Conservation (phyloP, 2,329 filamentous ascomycete species). For the Aspergillus terreus region DNA sequence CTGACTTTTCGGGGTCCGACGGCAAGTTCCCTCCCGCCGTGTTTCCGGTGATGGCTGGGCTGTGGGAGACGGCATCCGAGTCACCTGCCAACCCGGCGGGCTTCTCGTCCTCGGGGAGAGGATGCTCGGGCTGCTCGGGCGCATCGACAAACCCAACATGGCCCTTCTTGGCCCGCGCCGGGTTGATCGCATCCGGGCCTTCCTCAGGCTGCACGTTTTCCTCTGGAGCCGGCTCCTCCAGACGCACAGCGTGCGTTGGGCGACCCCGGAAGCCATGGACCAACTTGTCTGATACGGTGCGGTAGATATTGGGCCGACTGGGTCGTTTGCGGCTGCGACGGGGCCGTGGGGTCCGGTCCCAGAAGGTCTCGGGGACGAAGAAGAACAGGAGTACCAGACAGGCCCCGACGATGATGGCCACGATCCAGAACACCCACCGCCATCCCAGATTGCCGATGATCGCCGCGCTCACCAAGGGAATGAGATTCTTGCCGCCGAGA, state of each 20-base stretch:
- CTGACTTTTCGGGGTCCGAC: conserved; percentile 13
- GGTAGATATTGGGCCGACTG: conserved; percentile 29
- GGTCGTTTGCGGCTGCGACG: conserved; percentile 40
- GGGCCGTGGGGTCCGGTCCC: conserved; percentile 72
- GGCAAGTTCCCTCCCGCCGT: conserved; percentile 1
- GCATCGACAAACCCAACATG: conserved; percentile 57
- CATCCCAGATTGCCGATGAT: conserved; percentile 75
- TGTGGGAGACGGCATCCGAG: neutral
- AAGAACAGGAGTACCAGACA: conserved; percentile 72
- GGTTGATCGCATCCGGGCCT: conserved; percentile 6
- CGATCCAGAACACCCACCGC: conserved; percentile 91
- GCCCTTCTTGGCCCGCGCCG: conserved; percentile 34
- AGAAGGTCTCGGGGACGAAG: conserved; percentile 93
- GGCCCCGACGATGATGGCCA: conserved; percentile 73
- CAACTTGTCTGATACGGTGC: conserved; percentile 37
- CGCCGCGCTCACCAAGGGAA: conserved; percentile 80
- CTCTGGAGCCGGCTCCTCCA: conserved; percentile 13
- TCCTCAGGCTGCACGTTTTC: neutral
- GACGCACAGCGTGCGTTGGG: conserved; percentile 18
- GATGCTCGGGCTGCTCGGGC: neutral
- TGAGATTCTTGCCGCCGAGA: conserved; percentile 84
- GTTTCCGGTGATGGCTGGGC: neutral
- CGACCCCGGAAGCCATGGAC: conserved; percentile 33
- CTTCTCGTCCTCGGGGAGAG: conserved; percentile 8
- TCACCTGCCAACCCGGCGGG: conserved; percentile 2